Percentiles rank a stretch among this genome's conserved stretches.
These are phyloP conservation scores for Logfia minima DNA, from an alignment of 129 eudicot genomes.

Conservation along the genomic window DNA sequence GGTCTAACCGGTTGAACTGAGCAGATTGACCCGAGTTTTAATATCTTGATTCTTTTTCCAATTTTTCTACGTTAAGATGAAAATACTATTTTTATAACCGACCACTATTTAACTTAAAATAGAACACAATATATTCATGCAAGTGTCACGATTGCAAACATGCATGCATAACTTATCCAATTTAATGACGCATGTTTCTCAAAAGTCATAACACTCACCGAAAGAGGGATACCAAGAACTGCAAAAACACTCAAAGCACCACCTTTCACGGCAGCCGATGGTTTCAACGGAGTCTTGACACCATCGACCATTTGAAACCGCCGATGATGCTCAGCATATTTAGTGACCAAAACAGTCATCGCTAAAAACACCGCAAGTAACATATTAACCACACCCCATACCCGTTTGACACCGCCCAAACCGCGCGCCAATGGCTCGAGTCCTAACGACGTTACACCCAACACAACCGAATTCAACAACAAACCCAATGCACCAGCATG, in stretches of 20 bases:
- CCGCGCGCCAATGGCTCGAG: slow-evolving; percentile 37
- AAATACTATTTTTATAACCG: too few species aligned
- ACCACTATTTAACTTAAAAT: too few species aligned
- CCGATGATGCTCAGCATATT: slow-evolving; percentile 38
- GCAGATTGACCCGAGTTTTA: too few species aligned
- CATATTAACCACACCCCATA: slow-evolving; percentile 62
- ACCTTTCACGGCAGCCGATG: slow-evolving; percentile 31
- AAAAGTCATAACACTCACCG: slow-evolving; percentile 32
- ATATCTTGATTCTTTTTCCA: too few species aligned
- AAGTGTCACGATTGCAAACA: too few species aligned
- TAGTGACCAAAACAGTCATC: slow-evolving; percentile 42
- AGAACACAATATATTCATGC: too few species aligned
- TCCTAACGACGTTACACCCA: slow-evolving; percentile 47
- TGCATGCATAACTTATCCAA: too few species aligned
- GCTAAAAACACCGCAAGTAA: slow-evolving; percentile 44
- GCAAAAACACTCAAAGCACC: slow-evolving; percentile 46
- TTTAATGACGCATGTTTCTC: too few species aligned
- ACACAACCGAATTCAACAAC: slow-evolving; percentile 46
- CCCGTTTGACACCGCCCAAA: slow-evolving; percentile 41
- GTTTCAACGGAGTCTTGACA: slow-evolving; percentile 24
- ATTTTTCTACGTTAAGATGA: too few species aligned
- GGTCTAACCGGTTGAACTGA: too few species aligned
- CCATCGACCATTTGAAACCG: slow-evolving; percentile 17
- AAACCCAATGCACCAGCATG: slow-evolving; percentile 61
- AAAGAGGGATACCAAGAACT: slow-evolving; percentile 55